Percentiles rank a stretch among this genome's conserved stretches.
Conservation (phyloP, 2,329 filamentous ascomycete genomes). For the Magnaporthiopsis incrustans region DNA sequence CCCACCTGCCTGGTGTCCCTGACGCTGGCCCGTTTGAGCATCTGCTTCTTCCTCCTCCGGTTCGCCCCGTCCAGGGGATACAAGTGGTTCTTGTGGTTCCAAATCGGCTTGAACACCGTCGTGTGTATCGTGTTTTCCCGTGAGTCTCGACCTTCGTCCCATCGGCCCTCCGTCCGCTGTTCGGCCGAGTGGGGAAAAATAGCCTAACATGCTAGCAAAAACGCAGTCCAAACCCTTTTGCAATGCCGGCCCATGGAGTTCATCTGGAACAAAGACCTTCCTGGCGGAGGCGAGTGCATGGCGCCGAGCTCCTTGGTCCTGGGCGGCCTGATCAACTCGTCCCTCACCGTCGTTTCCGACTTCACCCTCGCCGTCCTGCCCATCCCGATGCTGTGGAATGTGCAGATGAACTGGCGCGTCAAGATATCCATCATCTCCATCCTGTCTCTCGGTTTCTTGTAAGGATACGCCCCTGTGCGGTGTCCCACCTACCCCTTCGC, state of each 20-base stretch:
- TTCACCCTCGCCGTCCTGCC: conserved; percentile 42
- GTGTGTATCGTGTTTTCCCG: neutral
- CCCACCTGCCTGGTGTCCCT: neutral
- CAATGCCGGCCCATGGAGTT: conserved; percentile 40
- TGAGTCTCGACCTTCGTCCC: neutral
- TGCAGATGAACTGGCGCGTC: conserved; percentile 38
- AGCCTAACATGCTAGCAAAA: neutral
- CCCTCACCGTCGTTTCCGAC: conserved; percentile 39
- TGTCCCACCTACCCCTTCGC: too few species aligned
- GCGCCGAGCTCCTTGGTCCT: conserved; percentile 31
- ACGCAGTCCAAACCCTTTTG: conserved; percentile 26
- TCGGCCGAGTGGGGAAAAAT: neutral
- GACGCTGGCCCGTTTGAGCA: neutral
- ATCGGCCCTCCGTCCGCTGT: neutral
- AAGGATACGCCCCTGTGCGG: too few species aligned
- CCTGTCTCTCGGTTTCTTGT: conserved; percentile 38
- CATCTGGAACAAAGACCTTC: conserved; percentile 37
- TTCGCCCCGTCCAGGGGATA: neutral
- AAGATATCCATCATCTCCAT: conserved; percentile 38
- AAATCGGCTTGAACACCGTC: neutral
- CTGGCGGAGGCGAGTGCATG: conserved; percentile 20
- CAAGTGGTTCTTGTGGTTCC: conserved; percentile 1
- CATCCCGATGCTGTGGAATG: conserved; percentile 40
- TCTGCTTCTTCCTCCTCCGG: conserved; percentile 19
- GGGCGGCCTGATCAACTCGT: conserved; percentile 33